phyloP scores from a whole-genome alignment of 108 stramenopile genomes.

The Epipyxis sp. region DNA sequence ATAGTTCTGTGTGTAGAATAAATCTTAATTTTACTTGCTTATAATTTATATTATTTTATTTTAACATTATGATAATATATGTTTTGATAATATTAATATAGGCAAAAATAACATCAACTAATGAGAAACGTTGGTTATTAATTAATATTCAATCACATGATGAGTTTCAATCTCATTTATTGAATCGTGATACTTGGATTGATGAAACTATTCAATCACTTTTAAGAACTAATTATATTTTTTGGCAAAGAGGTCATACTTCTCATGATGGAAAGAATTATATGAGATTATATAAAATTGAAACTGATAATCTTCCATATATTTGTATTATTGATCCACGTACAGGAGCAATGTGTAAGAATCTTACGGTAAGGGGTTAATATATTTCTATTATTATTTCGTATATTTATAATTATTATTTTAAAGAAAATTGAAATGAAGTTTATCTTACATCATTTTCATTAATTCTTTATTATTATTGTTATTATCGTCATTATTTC shows the following conservation, averaged over 20 bases:
- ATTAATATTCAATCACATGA: constrained; percentile 79
- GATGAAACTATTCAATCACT: constrained; percentile 90
- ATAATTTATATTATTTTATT: no score
- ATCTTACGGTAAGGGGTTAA: no score
- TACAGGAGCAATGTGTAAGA: constrained; percentile 67
- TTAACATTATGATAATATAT: no score
- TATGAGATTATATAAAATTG: constrained; percentile 72
- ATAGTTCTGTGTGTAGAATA: no score
- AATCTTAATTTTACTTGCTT: no score
- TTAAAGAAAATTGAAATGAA: no score
- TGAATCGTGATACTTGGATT: constrained; percentile 92
- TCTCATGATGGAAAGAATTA: constrained; percentile 69
- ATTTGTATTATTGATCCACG: constrained; percentile 84
- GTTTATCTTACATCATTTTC: no score
- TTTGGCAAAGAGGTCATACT: constrained; percentile 73
- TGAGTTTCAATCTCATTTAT: constrained; percentile 81
- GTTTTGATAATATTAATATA: neutral
- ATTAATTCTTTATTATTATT: no score
- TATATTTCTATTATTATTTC: constrained; percentile 25
- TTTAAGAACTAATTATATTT: constrained; percentile 79
- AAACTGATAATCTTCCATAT: constrained; percentile 68
- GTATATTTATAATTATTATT: neutral
- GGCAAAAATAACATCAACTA: neutral
- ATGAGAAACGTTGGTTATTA: constrained; percentile 65
- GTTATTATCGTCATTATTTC: no score